phyloP scores from a whole-genome alignment of 169 alveolate genomes.

The Plasmodium coatneyi region DNA sequence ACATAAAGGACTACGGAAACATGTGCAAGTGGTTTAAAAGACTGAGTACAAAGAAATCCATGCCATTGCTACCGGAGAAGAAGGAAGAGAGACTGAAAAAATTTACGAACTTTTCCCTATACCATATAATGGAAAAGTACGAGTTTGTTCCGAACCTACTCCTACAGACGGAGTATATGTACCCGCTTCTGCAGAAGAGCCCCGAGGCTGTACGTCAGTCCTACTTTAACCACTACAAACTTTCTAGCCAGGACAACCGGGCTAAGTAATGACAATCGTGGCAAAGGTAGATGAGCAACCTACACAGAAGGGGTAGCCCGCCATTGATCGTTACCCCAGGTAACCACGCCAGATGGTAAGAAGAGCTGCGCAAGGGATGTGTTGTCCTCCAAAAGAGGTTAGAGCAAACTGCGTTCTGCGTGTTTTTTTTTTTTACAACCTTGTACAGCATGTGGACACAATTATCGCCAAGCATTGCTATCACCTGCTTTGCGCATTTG shows the following conservation, averaged over 20 bases:
- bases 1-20: constrained; percentile 45
- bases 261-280: background rate
- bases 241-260: constrained; percentile 11
- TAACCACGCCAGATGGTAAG: background rate
- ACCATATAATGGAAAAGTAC: constrained; percentile 71
- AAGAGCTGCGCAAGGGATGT: background rate
- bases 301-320: background rate
- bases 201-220: constrained; percentile 55
- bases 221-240: constrained; percentile 54
- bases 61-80: constrained; percentile 62
- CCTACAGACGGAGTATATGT: constrained; percentile 48
- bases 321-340: background rate
- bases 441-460: background rate
- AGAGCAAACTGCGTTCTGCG: background rate
- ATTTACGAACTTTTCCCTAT: constrained; percentile 60
- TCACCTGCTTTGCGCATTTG: background rate
- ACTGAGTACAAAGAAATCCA: constrained; percentile 26
- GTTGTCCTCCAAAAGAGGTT: background rate
- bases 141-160: constrained; percentile 58
- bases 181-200: constrained; percentile 32
- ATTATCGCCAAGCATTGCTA: background rate
- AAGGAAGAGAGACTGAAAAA: constrained; percentile 59
- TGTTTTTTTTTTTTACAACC: background rate
- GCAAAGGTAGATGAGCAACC: background rate
- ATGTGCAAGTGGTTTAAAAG: constrained; percentile 64